Evolutionary conservation across 1,284 basidiomycete genomes (phyloP).

Genomic region (Austroboletus rostrupii): DNA sequence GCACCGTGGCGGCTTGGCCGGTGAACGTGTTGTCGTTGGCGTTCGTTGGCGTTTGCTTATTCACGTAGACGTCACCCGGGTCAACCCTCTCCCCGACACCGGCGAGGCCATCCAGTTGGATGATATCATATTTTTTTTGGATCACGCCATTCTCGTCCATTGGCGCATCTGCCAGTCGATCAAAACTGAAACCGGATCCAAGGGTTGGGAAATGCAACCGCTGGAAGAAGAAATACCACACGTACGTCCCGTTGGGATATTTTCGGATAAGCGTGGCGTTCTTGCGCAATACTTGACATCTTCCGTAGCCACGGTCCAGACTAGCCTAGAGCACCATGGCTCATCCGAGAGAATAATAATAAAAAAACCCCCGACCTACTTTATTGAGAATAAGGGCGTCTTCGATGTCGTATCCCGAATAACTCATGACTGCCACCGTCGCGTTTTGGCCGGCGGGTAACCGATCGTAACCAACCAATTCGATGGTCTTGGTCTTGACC

Average conservation of each 20-base stretch:
- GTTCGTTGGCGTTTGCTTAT: conserved; percentile 94
- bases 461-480: conserved; percentile 94
- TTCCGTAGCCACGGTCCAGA: conserved; percentile 94
- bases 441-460: conserved; percentile 98
- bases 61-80: conserved; percentile 92
- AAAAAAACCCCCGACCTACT: conserved; percentile 36
- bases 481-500: conserved; percentile 99
- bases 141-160: conserved; percentile 75
- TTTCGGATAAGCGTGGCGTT: conserved; percentile 91
- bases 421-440: conserved; percentile 98
- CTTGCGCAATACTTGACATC: conserved; percentile 97
- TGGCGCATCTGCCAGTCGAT: conserved; percentile 92
- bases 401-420: conserved; percentile 99
- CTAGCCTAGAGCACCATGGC: conserved; percentile 58
- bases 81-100: conserved; percentile 94
- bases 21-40: conserved; percentile 83
- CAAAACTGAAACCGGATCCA: conserved; percentile 52
- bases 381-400: conserved; percentile 97
- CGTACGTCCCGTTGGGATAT: conserved; percentile 95
- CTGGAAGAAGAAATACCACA: conserved; percentile 24
- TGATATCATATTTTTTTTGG: conserved; percentile 85
- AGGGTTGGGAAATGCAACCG: conserved; percentile 5
- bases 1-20: conserved; percentile 72
- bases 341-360: conserved; percentile 8
- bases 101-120: conserved; percentile 90